A percentile compares a stretch with the other conserved stretches of the same genome.
These are phyloP conservation scores for Aspergillus avenaceus DNA, from an alignment of 495 filamentous ascomycete species.

Conservation along the genomic window DNA sequence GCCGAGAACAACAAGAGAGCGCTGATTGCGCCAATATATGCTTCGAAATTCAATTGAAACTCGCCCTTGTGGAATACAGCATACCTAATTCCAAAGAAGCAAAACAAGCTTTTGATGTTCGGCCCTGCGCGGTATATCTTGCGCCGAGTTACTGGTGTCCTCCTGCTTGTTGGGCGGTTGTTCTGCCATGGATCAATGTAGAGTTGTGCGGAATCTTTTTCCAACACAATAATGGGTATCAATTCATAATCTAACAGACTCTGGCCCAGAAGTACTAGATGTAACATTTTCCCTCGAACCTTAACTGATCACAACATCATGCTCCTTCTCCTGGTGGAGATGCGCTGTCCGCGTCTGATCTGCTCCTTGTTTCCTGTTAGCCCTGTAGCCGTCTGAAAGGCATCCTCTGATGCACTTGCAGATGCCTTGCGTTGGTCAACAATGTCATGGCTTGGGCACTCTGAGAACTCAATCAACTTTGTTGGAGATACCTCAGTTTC, in stretches of 20 bases:
- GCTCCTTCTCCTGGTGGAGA: constrained; percentile 43
- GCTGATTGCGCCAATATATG: too few species aligned
- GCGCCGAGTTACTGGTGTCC: too few species aligned
- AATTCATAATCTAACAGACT: constrained; percentile 16
- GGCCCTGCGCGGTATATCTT: too few species aligned
- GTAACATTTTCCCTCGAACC: constrained; percentile 6
- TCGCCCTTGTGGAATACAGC: too few species aligned
- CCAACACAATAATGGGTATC: constrained; percentile 16
- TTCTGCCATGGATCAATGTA: not conserved
- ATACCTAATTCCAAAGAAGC: too few species aligned
- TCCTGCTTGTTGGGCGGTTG: too few species aligned
- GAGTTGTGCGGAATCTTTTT: not conserved
- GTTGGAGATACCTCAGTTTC: not conserved
- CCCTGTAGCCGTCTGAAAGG: not conserved
- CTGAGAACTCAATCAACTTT: not conserved
- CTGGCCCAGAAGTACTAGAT: constrained; percentile 9
- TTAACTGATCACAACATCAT: constrained; percentile 44
- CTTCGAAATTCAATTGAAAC: too few species aligned
- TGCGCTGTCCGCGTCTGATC: constrained; percentile 27
- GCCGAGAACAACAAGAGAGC: constrained; percentile 51
- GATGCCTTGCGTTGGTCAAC: not conserved
- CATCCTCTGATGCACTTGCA: not conserved
- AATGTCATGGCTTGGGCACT: not conserved
- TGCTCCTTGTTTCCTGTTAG: constrained; percentile 12
- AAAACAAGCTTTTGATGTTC: too few species aligned